Evolutionary conservation across 495 filamentous ascomycete species (phyloP).

Genomic region (Neurospora tetraspora): DNA sequence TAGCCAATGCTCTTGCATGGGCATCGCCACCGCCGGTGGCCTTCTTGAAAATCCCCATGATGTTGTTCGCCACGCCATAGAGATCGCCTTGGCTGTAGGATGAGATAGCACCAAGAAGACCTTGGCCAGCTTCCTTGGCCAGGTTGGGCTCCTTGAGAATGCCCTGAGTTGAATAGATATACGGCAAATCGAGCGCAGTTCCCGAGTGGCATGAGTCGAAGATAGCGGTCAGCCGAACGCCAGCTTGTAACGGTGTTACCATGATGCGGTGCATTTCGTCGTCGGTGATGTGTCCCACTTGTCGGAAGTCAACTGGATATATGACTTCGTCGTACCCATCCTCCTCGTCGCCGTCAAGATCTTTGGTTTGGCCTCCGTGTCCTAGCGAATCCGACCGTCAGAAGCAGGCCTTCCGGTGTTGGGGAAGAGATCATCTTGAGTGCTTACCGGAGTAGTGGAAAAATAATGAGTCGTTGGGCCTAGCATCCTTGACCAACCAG

Average conservation of each 20-base stretch:
- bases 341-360: conserved; percentile 87
- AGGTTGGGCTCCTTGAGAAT: conserved; percentile 97
- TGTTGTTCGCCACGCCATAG: conserved; percentile 66
- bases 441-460: conserved; percentile 92
- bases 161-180: conserved; percentile 92
- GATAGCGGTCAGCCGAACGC: conserved; percentile 90
- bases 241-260: conserved; percentile 70
- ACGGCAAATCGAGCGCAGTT: conserved; percentile 89
- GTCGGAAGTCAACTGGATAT: conserved; percentile 90
- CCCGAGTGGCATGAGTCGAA: conserved; percentile 99
- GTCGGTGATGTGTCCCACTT: conserved; percentile 88
- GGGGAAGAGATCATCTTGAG: not conserved
- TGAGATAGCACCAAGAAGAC: conserved; percentile 78
- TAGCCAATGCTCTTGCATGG: conserved; percentile 67
- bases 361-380: conserved; percentile 94
- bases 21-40: conserved; percentile 75
- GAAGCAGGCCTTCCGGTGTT: not conserved
- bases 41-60: conserved; percentile 88
- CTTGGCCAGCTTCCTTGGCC: conserved; percentile 94
- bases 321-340: conserved; percentile 98
- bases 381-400: conserved; percentile 39
- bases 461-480: conserved; percentile 90
- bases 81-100: conserved; percentile 87
- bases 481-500: conserved; percentile 93
- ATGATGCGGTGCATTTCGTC: conserved; percentile 99